Evolutionary conservation across 345 rosid genomes (phyloP), one percentile per base, ranked within the genome.

Genomic region (Zanthoxylum bungeanum): DNA sequence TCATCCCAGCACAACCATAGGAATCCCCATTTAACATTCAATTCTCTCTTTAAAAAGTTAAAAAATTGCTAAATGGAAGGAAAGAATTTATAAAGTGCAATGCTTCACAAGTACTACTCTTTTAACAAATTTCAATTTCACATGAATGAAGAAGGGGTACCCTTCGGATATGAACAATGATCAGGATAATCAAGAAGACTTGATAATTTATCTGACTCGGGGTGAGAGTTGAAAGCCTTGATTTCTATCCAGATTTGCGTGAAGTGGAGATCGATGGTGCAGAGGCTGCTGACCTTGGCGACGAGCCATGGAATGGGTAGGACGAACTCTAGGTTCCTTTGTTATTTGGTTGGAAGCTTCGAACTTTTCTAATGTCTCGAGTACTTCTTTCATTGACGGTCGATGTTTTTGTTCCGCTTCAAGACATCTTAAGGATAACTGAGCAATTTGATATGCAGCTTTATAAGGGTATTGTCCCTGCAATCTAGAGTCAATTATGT

Each of bases 361-460:
- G 1, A 92, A 75, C 71, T 63, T 87, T 72, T 86, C 91, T 16
- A 95, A 81, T 1, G 83, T 78, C 64, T 85, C 90, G 57, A 89
- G 82, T n/a, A 92, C 99, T 77, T 88, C 89, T 82, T 74, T 86
- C 99, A 95, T 95, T 0, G 92, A 76, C 9, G 99, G 99, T 4
- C 99, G 93, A 73, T 83, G 50, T 78, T 79, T 91, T 1, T 85
- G 97, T 52, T 95, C 97, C 0, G 81, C 14, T 76, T 68, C 98
- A 9, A 95, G 83, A 66, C 99, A 95, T 47, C 68, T 84, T 17
- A 89, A 76, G 69, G 98, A 78, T 8, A 94, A 92, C 60, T 82
- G 90, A 66, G 97, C 97, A 7, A 92, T 73, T 78, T 78, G 83
- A 47, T 75, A 83, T 25, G 83, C 96, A 0, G 92, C 81, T 78